A percentile compares a stretch with the other conserved stretches of the same genome.
These are phyloP conservation scores for Cladosporium sp. DNA, from an alignment of 2,329 filamentous ascomycete genomes.

Conservation along the genomic window DNA sequence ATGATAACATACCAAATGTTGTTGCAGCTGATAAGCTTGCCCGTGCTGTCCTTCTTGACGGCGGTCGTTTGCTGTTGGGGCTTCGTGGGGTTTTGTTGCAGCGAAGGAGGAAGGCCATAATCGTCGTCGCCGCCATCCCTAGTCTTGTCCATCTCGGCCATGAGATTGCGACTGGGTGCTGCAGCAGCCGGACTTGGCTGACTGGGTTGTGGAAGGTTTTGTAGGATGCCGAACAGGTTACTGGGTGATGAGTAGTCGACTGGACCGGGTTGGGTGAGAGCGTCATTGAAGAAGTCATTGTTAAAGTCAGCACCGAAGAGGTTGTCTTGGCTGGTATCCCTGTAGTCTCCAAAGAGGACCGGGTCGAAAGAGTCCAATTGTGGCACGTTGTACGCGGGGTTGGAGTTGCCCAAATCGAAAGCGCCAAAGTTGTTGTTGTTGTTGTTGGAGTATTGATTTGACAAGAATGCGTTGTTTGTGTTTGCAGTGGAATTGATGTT, in stretches of 20 bases:
- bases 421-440: slow-evolving; percentile 14
- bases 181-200: slow-evolving; percentile 8
- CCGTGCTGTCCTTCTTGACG: slow-evolving; percentile 23
- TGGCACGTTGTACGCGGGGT: slow-evolving; percentile 24
- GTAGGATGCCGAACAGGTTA: slow-evolving; percentile 56
- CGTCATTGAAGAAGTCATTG: slow-evolving; percentile 71
- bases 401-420: slow-evolving; percentile 16
- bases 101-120: slow-evolving; percentile 23
- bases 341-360: slow-evolving; percentile 84
- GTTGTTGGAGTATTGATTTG: not conserved
- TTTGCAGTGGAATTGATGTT: not conserved
- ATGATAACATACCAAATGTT: slow-evolving; percentile 74
- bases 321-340: slow-evolving; percentile 81
- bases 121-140: slow-evolving; percentile 69
- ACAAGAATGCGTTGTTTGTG: slow-evolving; percentile 10
- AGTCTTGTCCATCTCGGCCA: slow-evolving; percentile 71
- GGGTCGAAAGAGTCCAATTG: slow-evolving; percentile 76
- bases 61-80: slow-evolving; percentile 9
- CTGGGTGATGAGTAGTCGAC: slow-evolving; percentile 75
- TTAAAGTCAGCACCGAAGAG: slow-evolving; percentile 66
- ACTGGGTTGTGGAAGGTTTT: slow-evolving; percentile 26
- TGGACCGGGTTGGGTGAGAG: slow-evolving; percentile 32
- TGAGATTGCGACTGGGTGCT: slow-evolving; percentile 52
- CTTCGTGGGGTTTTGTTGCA: not conserved
- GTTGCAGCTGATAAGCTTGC: slow-evolving; percentile 73